Evolutionary conservation across 768 basidiomycete genomes (phyloP).

Genomic region (Agaricus subrufescens): DNA sequence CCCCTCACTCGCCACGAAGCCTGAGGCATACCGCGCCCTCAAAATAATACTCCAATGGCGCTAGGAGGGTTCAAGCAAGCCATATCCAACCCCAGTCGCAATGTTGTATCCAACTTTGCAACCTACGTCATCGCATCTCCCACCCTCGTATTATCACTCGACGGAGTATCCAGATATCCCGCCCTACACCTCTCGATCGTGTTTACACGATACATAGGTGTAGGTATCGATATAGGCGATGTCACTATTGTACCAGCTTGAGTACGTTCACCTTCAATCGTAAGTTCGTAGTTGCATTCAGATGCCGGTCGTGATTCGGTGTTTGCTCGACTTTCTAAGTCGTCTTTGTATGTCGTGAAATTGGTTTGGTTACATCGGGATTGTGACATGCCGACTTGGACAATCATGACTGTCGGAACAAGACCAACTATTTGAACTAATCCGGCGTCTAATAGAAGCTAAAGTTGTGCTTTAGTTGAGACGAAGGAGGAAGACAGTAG

Average conservation of each 20-base stretch:
- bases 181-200: constrained; percentile 3
- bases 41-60: too few relatives aligned
- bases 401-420: constrained; percentile 9
- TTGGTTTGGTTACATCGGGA: not conserved
- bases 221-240: constrained; percentile 2
- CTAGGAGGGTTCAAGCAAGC: too few relatives aligned
- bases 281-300: not conserved
- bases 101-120: not conserved
- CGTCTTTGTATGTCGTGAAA: constrained; percentile 3
- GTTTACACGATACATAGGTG: constrained; percentile 2
- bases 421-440: constrained; percentile 25
- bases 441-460: constrained; percentile 19
- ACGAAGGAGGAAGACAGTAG: not conserved
- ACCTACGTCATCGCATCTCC: not conserved
- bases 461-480: not conserved
- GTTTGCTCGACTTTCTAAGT: not conserved
- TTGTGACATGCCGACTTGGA: constrained; percentile 1
- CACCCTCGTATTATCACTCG: not conserved
- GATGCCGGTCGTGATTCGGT: not conserved
- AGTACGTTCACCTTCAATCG: not conserved
- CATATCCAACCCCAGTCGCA: too few relatives aligned
- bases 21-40: too few relatives aligned
- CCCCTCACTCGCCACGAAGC: too few relatives aligned
- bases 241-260: not conserved
- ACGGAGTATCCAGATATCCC: not conserved